These are phyloP conservation scores for Dianthus caryophyllus DNA, from an alignment of 148 eudicot genomes.

Conservation along the genomic window DNA sequence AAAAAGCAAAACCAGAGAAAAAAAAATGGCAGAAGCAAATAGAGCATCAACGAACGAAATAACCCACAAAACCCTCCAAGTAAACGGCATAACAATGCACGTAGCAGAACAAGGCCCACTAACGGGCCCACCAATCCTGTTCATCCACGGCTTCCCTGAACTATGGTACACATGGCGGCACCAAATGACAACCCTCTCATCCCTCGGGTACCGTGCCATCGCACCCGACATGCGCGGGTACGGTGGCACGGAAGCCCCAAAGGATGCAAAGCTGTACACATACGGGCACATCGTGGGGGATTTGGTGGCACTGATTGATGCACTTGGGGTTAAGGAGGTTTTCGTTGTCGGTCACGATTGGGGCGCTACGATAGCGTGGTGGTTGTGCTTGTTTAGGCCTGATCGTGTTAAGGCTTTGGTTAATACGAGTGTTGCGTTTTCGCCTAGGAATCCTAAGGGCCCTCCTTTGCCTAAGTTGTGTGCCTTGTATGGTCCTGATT, in stretches of 20 bases:
- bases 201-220: conserved; percentile 30
- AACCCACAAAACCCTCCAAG: conserved; percentile 25
- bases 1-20: not conserved
- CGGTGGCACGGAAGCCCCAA: conserved; percentile 40
- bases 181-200: conserved; percentile 32
- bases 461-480: not conserved
- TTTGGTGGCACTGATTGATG: conserved; percentile 25
- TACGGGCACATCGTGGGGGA: conserved; percentile 31
- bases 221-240: conserved; percentile 45
- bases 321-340: conserved; percentile 19
- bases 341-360: conserved; percentile 38
- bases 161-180: conserved; percentile 45
- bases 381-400: conserved; percentile 29
- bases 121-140: conserved; percentile 28
- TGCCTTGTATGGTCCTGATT: conserved; percentile 27
- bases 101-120: conserved; percentile 29
- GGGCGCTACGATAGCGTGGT: conserved; percentile 36
- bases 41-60: conserved; percentile 19
- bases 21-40: not conserved
- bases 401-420: conserved; percentile 38
- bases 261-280: conserved; percentile 22
- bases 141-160: conserved; percentile 46
- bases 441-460: conserved; percentile 16
- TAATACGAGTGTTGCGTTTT: conserved; percentile 17
- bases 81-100: conserved; percentile 37